Evolutionary conservation across 23 red algal genomes (phyloP), one percentile per base, ranked within the genome.

Genomic region (Pyropia haitanensis): DNA sequence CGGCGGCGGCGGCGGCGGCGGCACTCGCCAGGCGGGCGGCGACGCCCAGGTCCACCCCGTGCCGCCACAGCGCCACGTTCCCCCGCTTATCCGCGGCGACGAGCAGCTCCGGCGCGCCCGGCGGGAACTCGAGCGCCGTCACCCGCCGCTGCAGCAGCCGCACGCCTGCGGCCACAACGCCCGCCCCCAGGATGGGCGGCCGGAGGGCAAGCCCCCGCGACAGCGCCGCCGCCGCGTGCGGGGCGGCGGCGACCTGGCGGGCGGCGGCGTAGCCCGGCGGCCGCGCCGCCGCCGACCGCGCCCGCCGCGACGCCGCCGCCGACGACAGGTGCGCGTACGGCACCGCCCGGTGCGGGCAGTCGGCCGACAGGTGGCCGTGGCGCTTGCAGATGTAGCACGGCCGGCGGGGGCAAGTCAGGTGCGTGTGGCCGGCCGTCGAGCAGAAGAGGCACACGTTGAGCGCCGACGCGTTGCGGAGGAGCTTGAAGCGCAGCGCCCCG

Each of bases 361-460:
- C 30, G 0, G 64, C 57, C 25, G 73, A 73, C 15, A 52, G 61
- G 61, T 89, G 85, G 30, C 74, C 85, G 12, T 22, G 60, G 39
- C 63, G 22, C 33, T 81, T 79, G 67, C 85, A 89, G 13, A 89
- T 61, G 58, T 73, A 89, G 57, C 85, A 89, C 27, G 85, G 85
- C 27, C 78, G 70, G 18, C 54, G 20, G 4, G 85, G 85, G 57
- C 85, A 89, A n/a, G 27, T 76, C 23, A 61, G 68, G 58, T 80
- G 66, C 13, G 60, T 51, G 68, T 89, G 85, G 17, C 52, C 67
- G 8, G 69, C 51, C 49, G 68, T n/a, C 16, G 57, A 61, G 76
- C 83, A 88, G 53, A 78, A 73, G 31, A 59, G 56, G 63, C 83
- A 88, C 31, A 58, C 60, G 14, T 53, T 75, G 30, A 61, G 28